Conservation (phyloP, 805 yeast genomes). For the Lipomyces chichibuensis region DNA sequence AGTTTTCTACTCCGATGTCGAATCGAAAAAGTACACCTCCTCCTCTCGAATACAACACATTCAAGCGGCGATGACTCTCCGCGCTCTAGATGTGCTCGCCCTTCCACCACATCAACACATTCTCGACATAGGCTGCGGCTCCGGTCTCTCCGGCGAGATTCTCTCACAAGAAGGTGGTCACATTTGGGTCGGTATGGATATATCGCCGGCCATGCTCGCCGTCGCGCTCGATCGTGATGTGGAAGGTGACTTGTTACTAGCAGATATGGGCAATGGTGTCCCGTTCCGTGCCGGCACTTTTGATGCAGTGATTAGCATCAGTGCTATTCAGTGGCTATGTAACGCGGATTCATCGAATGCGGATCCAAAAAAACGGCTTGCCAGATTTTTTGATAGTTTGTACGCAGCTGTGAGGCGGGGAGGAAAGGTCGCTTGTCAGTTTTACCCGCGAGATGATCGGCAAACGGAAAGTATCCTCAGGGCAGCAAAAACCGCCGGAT, state of each 20-base stretch:
- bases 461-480: slow-evolving; percentile 76
- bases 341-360: slow-evolving; percentile 84
- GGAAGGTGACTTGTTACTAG: slow-evolving; percentile 88
- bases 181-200: slow-evolving; percentile 95
- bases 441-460: slow-evolving; percentile 87
- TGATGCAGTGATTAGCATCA: slow-evolving; percentile 93
- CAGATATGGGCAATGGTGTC: slow-evolving; percentile 91
- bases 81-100: slow-evolving; percentile 87
- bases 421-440: slow-evolving; percentile 96
- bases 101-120: slow-evolving; percentile 68
- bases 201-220: slow-evolving; percentile 93
- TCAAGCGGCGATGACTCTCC: slow-evolving; percentile 94
- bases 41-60: slow-evolving; percentile 97
- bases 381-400: slow-evolving; percentile 82
- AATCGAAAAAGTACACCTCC: slow-evolving; percentile 85
- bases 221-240: slow-evolving; percentile 89
- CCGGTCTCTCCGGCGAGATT: slow-evolving; percentile 94
- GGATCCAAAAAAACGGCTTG: slow-evolving; percentile 81
- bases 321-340: slow-evolving; percentile 97
- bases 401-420: slow-evolving; percentile 88
- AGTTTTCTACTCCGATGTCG: slow-evolving; percentile 81
- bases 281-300: slow-evolving; percentile 96
- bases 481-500: slow-evolving; percentile 92
- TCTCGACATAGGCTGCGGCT: slow-evolving; percentile 95
- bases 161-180: slow-evolving; percentile 85